Evolutionary conservation across 2,329 filamentous ascomycete species (phyloP), one percentile per base, ranked within the genome.

Genomic region (Microsporum audouinii): DNA sequence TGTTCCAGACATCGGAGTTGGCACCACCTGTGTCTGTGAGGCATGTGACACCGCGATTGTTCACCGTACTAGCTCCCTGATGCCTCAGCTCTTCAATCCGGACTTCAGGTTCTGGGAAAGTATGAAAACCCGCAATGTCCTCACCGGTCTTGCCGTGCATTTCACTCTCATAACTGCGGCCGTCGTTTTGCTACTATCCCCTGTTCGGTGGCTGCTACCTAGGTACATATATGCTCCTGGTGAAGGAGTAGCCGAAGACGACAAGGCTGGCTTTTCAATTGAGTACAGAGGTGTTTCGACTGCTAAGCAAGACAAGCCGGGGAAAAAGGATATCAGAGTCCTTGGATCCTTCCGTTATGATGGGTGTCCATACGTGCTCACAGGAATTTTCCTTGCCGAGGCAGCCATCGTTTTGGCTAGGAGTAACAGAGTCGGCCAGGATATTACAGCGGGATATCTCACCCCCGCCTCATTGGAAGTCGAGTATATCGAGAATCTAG

Each of bases 51-150:
- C 76, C 41, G 78, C 80, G 36, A 80, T 84, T 61, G 80, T 85
- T 31, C 79, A 85, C 66, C 79, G 84, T 61, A 82, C 78, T 51
- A 84, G 83, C 75, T 81, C 80, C 7, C 71, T 86, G 31, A 79
- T 82, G 62, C 78, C 78, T 8, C 76, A 77, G n/a, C 74, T 79
- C 43, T 86, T 86, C 67, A 83, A 83, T 0, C 75, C 77, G 1
- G 76, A 77, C 8, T 86, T 87, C 74, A 74, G 77, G 61, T 83
- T 84, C 69, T 77, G 75, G 57, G 79, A 84, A 65, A 84, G 81
- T 67, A 76, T 81, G 69, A 77, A 76, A 29, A 80, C 81, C 3
- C 76, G 77, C 27, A 81, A 78, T 60, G 66, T 74, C 0, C 62
- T 84, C 23, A 67, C 73, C 3, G 84, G 79, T 1, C 64, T 79